These are phyloP conservation scores for Claviceps paspali DNA, from an alignment of 2,329 filamentous ascomycete genomes.

Conservation along the genomic window DNA sequence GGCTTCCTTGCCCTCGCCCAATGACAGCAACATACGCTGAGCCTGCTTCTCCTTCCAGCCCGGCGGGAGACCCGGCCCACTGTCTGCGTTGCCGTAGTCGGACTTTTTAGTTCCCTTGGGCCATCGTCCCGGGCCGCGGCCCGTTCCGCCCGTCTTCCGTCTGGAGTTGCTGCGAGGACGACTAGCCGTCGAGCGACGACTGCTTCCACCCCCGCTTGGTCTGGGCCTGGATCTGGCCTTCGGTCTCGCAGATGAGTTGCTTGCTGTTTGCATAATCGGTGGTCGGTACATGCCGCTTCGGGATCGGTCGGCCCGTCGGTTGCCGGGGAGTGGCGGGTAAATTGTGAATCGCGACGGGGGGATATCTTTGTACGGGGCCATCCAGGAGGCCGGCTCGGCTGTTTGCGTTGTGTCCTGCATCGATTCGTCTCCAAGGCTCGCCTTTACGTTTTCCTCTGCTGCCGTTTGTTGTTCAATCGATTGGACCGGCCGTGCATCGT, in stretches of 20 bases:
- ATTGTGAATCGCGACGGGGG: conserved; percentile 62
- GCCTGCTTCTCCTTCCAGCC: conserved; percentile 29
- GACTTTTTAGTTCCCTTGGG: conserved; percentile 54
- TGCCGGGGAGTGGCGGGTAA: conserved; percentile 48
- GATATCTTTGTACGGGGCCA: conserved; percentile 37
- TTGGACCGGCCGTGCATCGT: conserved; percentile 13
- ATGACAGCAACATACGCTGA: conserved; percentile 7
- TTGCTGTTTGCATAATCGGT: conserved; percentile 18
- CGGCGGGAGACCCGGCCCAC: conserved; percentile 47
- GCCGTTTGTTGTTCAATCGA: conserved; percentile 17
- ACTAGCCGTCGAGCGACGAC: conserved; percentile 17
- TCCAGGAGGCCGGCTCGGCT: conserved; percentile 25
- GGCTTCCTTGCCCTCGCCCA: conserved; percentile 7
- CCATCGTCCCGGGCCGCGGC: conserved; percentile 49
- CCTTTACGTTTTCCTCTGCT: conserved; percentile 19
- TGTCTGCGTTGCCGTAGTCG: conserved; percentile 51
- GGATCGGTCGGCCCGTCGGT: conserved; percentile 31
- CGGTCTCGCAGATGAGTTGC: conserved; percentile 25
- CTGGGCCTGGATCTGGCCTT: conserved; percentile 23
- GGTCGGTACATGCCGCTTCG: conserved; percentile 27
- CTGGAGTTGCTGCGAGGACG: conserved; percentile 29
- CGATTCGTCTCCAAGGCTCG: conserved; percentile 11
- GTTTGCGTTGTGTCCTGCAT: conserved; percentile 12
- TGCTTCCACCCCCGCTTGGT: conserved; percentile 18
- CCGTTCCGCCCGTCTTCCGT: conserved; percentile 45